These are phyloP conservation scores for Exophiala aquamarina DNA, from an alignment of 2,329 filamentous ascomycete genomes.

Conservation along the genomic window DNA sequence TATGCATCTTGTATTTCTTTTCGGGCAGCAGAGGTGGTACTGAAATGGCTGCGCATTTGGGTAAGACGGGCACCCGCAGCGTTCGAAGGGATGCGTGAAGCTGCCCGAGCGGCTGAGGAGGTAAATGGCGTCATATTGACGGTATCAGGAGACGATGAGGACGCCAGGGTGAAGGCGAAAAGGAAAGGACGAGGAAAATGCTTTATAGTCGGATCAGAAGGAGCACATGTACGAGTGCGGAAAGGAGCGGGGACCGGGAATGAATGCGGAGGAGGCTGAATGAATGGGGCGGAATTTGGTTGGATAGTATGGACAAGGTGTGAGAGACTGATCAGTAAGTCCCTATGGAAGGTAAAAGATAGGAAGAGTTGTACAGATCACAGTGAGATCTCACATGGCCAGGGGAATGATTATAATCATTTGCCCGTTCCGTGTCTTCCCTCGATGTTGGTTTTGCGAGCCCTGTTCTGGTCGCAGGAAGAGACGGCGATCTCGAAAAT, in stretches of 20 bases:
- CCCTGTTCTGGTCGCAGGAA: too few species aligned
- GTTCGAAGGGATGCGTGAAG: constrained; percentile 20
- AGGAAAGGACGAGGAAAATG: not conserved
- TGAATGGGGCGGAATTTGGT: not conserved
- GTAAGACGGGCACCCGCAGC: constrained; percentile 42
- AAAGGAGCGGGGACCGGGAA: too few species aligned
- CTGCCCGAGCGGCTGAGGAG: constrained; percentile 19
- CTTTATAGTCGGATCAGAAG: too few species aligned
- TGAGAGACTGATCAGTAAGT: not conserved
- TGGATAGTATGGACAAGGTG: not conserved
- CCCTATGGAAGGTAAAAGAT: not conserved
- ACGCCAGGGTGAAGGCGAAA: constrained; percentile 13
- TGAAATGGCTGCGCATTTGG: constrained; percentile 53
- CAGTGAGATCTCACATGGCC: too few species aligned
- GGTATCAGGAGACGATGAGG: constrained; percentile 1
- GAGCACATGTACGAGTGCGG: too few species aligned
- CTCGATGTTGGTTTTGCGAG: too few species aligned
- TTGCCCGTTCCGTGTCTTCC: too few species aligned
- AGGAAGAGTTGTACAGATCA: too few species aligned
- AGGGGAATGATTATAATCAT: too few species aligned
- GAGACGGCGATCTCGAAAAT: too few species aligned
- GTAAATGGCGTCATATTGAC: constrained; percentile 17
- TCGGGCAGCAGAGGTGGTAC: constrained; percentile 45
- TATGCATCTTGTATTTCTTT: constrained; percentile 87
- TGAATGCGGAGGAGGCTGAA: too few species aligned